Base-by-base conservation (phyloP, 2,329 filamentous ascomycete species). In the Piedraia hortae region DNA sequence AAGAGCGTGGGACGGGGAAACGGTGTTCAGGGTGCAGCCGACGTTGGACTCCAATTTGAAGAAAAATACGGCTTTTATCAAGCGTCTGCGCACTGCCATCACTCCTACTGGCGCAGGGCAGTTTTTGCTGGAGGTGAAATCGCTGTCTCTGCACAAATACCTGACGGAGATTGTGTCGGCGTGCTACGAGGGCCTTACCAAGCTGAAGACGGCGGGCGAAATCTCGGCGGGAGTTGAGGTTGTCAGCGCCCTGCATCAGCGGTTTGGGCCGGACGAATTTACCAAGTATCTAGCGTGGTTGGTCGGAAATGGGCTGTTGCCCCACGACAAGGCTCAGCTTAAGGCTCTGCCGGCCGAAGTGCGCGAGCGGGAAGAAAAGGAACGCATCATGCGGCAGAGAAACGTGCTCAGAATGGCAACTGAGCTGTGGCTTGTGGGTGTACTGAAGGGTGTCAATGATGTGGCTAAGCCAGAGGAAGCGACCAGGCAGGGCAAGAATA, bases 31-130 rank as follows among this genome's bases (percentile, higher is more conserved):
- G 24, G 66, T 85, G 34, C 67, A 63, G 45, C 60, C 62, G 40
- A 71, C 73, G 14, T 68, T 93, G 39, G 82, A 93, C 47, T 90
- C 82, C 23, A 85, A 80, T 22, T 58, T 93, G 45, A 91, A 90
- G 53, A 93, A 91, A 55, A 93, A 93, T 39, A 93, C 82, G 3
- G 78, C 80, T 33, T 91, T 93, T 46, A 93, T 93, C 42, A 91
- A 90, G 50, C 75, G 82, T 39, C 58, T 93, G 25, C 74, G 82
- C 35, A 91, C 82, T 26, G 74, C 77, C 28, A 68, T 93, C 31
- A 80, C 72, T 31, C 52, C 74, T 21, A 57, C 77, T 25, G 74
- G 72, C 24, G 64, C 80, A 24, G 55, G 62, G 33, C 85, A 77
- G 27, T 89, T 93, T 47, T 52, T 90, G 21, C 66, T 82, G 43